phyloP scores from a whole-genome alignment of 805 yeast genomes.

The Kodamaea jinghongensis region DNA sequence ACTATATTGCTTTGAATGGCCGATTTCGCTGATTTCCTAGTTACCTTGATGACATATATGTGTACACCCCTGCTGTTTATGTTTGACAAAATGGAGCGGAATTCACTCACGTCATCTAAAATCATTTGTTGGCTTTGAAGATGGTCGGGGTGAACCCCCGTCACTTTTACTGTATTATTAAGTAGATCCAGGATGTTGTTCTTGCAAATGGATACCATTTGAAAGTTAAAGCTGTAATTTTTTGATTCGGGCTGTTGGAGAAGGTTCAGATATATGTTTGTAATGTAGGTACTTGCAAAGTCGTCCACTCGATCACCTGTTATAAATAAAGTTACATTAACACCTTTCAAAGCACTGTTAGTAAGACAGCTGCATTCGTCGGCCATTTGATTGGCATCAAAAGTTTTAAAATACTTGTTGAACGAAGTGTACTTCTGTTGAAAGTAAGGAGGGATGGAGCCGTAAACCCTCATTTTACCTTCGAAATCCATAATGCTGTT shows the following conservation, averaged over 20 bases:
- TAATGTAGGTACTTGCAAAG: conserved; percentile 10
- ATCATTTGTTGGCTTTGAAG: conserved; percentile 19
- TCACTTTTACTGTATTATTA: neutral
- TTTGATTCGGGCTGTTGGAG: conserved; percentile 4
- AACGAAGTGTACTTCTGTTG: conserved; percentile 10
- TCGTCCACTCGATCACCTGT: conserved; percentile 13
- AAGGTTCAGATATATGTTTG: conserved; percentile 10
- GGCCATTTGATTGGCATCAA: conserved; percentile 11
- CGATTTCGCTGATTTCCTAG: conserved; percentile 8
- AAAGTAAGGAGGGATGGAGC: conserved; percentile 3
- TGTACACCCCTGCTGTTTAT: neutral
- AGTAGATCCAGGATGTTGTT: conserved; percentile 3
- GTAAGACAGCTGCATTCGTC: conserved; percentile 23
- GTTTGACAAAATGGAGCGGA: conserved; percentile 2
- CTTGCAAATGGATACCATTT: conserved; percentile 1
- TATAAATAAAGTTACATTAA: conserved; percentile 19
- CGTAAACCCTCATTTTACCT: conserved; percentile 25
- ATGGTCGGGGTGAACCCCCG: conserved; percentile 4
- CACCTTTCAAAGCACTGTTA: conserved; percentile 16
- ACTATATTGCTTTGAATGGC: conserved; percentile 12
- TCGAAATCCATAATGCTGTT: conserved; percentile 44
- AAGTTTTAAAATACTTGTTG: conserved; percentile 16
- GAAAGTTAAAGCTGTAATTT: conserved; percentile 4
- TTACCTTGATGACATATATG: conserved; percentile 13
- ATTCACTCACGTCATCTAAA: conserved; percentile 11